phyloP scores from a whole-genome alignment of 1,139 yeast species.

The Kazachstania sp. region DNA sequence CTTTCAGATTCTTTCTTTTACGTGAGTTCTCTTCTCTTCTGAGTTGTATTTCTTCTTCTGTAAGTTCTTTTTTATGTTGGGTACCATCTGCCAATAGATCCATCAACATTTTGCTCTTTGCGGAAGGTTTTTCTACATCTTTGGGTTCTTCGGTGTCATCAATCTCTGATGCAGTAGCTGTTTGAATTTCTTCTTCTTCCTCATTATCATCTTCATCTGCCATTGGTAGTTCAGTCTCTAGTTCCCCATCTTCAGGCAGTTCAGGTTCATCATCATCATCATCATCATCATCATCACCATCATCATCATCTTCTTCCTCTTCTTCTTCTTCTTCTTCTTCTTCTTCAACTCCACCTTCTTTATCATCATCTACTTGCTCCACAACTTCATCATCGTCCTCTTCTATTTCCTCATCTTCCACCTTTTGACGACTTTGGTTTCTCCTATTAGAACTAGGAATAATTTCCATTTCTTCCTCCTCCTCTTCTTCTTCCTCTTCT shows the following conservation, averaged over 20 bases:
- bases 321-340: slow-evolving; percentile 8
- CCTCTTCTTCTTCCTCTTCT: too few relatives aligned
- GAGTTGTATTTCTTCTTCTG: slow-evolving; percentile 77
- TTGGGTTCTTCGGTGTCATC: slow-evolving; percentile 8
- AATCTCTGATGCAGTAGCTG: slow-evolving; percentile 6
- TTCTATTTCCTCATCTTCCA: slow-evolving; percentile 8
- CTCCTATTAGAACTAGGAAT: slow-evolving; percentile 1
- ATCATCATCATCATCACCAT: slow-evolving; percentile 4
- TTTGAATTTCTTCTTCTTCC: slow-evolving; percentile 13
- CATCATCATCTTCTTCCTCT: slow-evolving; percentile 1
- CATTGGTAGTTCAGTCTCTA: slow-evolving; percentile 1
- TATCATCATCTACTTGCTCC: slow-evolving; percentile 10
- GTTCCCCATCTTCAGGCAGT: too few relatives aligned
- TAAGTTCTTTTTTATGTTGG: slow-evolving; percentile 33
- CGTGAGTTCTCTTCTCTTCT: slow-evolving; percentile 85
- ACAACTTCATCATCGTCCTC: too few relatives aligned
- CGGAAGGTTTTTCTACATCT: slow-evolving; percentile 4
- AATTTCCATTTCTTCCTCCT: not conserved
- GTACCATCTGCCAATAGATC: slow-evolving; percentile 24
- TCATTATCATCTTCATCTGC: slow-evolving; percentile 5
- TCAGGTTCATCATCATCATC: too few relatives aligned
- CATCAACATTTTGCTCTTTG: slow-evolving; percentile 23
- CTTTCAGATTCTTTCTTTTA: slow-evolving; percentile 76
- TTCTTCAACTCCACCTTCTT: slow-evolving; percentile 1
- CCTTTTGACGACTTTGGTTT: slow-evolving; percentile 11